Evolutionary conservation across 2,329 filamentous ascomycete genomes (phyloP).

Genomic region (Beauveria medogensis): DNA sequence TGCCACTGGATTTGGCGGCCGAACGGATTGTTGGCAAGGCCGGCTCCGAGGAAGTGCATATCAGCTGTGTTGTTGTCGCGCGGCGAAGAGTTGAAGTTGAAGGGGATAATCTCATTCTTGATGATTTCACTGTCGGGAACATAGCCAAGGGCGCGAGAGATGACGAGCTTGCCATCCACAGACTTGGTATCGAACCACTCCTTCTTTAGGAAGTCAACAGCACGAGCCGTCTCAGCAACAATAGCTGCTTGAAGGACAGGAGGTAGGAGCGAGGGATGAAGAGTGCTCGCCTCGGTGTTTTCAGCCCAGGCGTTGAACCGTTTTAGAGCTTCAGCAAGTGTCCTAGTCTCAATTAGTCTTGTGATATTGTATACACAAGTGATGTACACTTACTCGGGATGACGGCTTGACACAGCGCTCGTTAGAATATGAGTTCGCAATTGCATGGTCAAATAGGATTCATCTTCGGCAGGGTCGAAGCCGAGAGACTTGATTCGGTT

Average conservation of each 20-base stretch:
- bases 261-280: conserved; percentile 74
- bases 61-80: conserved; percentile 73
- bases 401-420: conserved; percentile 66
- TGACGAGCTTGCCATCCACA: conserved; percentile 86
- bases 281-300: conserved; percentile 56
- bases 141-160: conserved; percentile 66
- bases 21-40: conserved; percentile 64
- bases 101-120: conserved; percentile 57
- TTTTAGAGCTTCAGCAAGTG: conserved; percentile 63
- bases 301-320: conserved; percentile 75
- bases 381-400: conserved; percentile 53
- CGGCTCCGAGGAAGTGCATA: conserved; percentile 71
- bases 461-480: conserved; percentile 71
- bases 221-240: conserved; percentile 56
- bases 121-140: conserved; percentile 63
- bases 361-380: background rate
- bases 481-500: conserved; percentile 71
- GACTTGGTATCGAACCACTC: conserved; percentile 78
- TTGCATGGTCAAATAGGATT: conserved; percentile 75
- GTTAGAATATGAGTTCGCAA: conserved; percentile 74
- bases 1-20: conserved; percentile 74
- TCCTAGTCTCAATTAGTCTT: conserved; percentile 32
- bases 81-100: conserved; percentile 63
- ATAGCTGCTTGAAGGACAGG: conserved; percentile 76
- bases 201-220: conserved; percentile 69